Conservation (phyloP, 306 rosid genomes). For the Acmispon strigosus region DNA sequence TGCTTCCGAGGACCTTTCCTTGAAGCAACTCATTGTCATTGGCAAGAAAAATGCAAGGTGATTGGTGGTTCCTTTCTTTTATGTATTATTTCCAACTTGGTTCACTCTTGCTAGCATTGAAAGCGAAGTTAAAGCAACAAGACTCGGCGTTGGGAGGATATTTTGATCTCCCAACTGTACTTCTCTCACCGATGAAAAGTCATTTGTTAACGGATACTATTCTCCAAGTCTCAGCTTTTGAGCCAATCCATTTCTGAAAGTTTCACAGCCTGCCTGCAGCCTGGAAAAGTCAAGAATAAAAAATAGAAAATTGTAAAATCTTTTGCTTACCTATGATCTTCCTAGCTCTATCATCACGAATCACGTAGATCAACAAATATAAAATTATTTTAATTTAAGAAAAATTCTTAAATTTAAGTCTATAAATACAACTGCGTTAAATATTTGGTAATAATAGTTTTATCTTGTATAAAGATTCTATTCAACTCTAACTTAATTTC, state of each 20-base stretch:
- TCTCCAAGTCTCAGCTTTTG: constrained; percentile 25
- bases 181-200: constrained; percentile 18
- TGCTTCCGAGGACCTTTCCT: neutral
- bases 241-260: neutral
- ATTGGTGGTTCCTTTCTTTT: neutral
- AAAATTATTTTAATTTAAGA: too few species aligned
- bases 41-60: neutral
- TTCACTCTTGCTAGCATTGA: neutral
- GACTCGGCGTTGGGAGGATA: neutral
- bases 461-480: too few species aligned
- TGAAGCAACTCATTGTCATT: constrained; percentile 1
- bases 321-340: too few species aligned
- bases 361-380: too few species aligned
- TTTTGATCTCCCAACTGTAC: neutral
- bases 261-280: neutral
- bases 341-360: neutral
- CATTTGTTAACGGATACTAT: neutral
- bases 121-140: neutral
- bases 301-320: neutral
- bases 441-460: too few species aligned
- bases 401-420: too few species aligned
- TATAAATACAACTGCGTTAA: too few species aligned
- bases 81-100: neutral
- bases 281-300: neutral
- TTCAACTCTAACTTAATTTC: too few species aligned